Base-by-base conservation (phyloP, 202 grass and related monocot species). In the Cymbopogon flexuosus region DNA sequence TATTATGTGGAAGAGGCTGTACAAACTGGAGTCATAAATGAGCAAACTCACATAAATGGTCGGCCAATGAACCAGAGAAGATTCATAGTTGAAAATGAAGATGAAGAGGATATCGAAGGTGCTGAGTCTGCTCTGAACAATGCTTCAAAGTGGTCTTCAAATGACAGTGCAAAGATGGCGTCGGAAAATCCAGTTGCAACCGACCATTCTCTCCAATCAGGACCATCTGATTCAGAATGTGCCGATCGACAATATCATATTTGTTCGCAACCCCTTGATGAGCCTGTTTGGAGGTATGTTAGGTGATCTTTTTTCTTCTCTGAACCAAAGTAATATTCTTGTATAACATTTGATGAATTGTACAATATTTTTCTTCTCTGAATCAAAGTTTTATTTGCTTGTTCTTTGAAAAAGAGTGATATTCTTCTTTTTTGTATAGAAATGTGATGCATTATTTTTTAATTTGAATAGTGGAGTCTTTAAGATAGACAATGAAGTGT, bases 381-480 rank as follows among this genome's bases (percentile, higher is more conserved):
- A 8, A 19, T 21, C 51, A 21, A 2, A 19, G 51, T 56, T 21
- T 9, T 56, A 21, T 56, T 54, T 6, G 18, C 19, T 54, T 6
- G 6, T 21, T 21, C 51, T 19, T 56, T 56, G 18, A 21, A 56
- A 56, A 56, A 54, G 31, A 56, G 51, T 8, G 16, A 56, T 8
- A 21, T 56, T 56, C 51, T 56, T 54, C 2, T 21, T 47, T 47
- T 47, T 87, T 73, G 37, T 73, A 42, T 18, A 46, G 72, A 79
- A 79, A 60, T 52, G 10, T 73, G 39, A 87, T 66, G 47, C n/a
- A 33, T 83, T 58, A 15, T 7, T 39, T 73, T 81, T 56, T 51
- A 47, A 37, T 75, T 61, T 75, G 24, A 68, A 65, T 41, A 97
- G 94, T 65, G 94, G 94, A 66, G 70, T 42, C 60, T 86, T 93